Base-by-base conservation (phyloP, 352 stramenopile genomes). In the Globisporangium barbulae region DNA sequence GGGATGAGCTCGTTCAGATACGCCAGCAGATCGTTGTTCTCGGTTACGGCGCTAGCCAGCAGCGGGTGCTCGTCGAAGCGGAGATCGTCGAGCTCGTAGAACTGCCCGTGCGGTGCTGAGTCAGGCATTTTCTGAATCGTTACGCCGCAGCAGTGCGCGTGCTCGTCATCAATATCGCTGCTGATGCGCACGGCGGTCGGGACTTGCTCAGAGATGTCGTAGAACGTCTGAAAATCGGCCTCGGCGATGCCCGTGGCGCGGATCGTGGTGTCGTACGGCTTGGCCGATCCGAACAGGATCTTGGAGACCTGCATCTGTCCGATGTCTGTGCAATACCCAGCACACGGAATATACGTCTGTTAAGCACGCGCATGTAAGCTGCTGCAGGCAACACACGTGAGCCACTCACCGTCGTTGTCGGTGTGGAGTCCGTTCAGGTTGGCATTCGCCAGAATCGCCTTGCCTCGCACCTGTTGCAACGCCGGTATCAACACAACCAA, bases 101-200 rank as follows among this genome's bases (percentile, higher is more conserved):
- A 71, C 6, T 67, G 74, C 48, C 89, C 79, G 35, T 89, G 76
- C 10, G 74, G 69, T 22, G 73, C 73, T 4, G 69, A 71, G 17
- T 81, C 65, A 0, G 87, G 85, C 84, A 96, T 92, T 56, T 92
- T 87, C 64, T 96, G 85, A 33, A 96, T 77, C 50, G 89, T 93
- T 15, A 96, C 60, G 7, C 87, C 87, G 65, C 81, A 91, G 59
- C 74, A 89, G 19, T 71, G 71, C 17, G 88, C 70, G 31, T 83
- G 70, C 31, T 83, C 79, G 21, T 79, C 71, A 4, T 72, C 63
- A 0, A 76, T 45, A 33, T 81, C 69, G 44, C 83, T 90, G 30
- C 85, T 78, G 59, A 95, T 83, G 31, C 83, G 85, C 33, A 95
- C 85, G 21, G 89, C 83, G 3, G 87, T 93, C n/a, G 87, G 85